Conservation (phyloP, 495 filamentous ascomycete species). For the Diplogelasinospora grovesii region DNA sequence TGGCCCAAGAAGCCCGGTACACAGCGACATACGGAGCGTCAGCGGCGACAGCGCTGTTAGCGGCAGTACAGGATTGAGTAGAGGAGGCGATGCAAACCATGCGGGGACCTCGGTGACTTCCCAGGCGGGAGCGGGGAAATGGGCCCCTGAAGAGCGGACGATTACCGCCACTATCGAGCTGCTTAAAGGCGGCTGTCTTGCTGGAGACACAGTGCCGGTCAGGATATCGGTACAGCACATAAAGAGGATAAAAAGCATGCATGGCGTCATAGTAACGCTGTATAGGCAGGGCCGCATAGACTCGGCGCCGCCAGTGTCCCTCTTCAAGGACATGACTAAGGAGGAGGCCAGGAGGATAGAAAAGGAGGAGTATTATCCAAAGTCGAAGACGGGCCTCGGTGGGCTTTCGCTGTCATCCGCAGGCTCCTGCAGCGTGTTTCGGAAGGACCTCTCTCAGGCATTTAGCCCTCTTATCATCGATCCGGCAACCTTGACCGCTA, state of each 20-base stretch:
- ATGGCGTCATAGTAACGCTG: conserved; percentile 87
- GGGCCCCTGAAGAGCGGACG: conserved; percentile 46
- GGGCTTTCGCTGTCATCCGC: conserved; percentile 76
- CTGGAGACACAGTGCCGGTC: conserved; percentile 75
- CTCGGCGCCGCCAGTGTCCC: conserved; percentile 58
- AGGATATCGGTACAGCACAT: conserved; percentile 78
- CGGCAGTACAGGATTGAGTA: conserved; percentile 34
- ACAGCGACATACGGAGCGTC: conserved; percentile 39
- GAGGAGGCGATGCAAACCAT: conserved; percentile 26
- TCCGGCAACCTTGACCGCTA: conserved; percentile 65
- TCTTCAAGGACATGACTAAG: conserved; percentile 56
- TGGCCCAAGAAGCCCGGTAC: conserved; percentile 24
- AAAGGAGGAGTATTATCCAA: conserved; percentile 81
- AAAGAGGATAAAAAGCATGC: conserved; percentile 78
- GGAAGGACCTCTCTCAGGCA: conserved; percentile 85
- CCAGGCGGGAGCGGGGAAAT: conserved; percentile 10
- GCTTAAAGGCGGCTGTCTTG: conserved; percentile 73
- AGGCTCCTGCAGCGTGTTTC: conserved; percentile 77
- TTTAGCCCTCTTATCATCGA: conserved; percentile 83
- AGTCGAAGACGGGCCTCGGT: conserved; percentile 60
- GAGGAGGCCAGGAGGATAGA: conserved; percentile 51
- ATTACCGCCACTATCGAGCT: conserved; percentile 86
- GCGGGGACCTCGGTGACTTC: conserved; percentile 3
- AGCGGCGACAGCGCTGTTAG: conserved; percentile 41
- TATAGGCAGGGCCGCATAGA: conserved; percentile 92